A percentile compares a stretch with the other conserved stretches of the same genome.
Conservation (phyloP, 768 basidiomycete species). For the Paxillus ammoniavirescens region DNA sequence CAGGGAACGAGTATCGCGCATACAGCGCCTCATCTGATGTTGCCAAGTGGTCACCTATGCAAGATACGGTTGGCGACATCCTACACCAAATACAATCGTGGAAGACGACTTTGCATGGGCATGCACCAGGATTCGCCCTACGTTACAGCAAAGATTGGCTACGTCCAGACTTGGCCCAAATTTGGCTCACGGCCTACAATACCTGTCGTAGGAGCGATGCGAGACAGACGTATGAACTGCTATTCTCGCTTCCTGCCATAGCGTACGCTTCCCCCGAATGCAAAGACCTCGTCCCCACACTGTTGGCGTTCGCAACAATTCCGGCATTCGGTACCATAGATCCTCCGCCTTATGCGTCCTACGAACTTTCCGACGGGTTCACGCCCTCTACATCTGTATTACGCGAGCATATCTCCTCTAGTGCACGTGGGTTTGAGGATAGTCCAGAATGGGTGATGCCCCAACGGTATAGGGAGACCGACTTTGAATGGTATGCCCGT, state of each 20-base stretch:
- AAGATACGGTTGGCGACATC: neutral
- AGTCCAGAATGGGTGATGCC: constrained; percentile 8
- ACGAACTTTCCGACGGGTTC: constrained; percentile 7
- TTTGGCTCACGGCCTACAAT: constrained; percentile 27
- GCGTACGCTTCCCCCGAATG: constrained; percentile 20
- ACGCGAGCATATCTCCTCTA: neutral
- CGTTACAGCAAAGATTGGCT: constrained; percentile 23
- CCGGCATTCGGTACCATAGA: constrained; percentile 4
- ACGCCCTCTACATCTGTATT: constrained; percentile 1
- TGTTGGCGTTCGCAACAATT: constrained; percentile 29
- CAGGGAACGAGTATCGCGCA: constrained; percentile 7
- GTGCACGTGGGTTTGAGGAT: neutral
- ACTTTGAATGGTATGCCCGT: neutral
- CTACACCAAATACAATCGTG: neutral
- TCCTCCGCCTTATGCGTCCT: constrained; percentile 8
- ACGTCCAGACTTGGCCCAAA: constrained; percentile 12
- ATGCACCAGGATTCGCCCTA: neutral
- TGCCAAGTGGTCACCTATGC: neutral
- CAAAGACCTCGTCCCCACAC: constrained; percentile 19
- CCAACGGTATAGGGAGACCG: neutral
- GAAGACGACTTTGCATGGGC: neutral
- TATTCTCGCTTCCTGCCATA: constrained; percentile 32
- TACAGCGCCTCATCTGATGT: constrained; percentile 6
- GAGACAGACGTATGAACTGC: constrained; percentile 13
- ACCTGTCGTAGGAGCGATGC: constrained; percentile 11